phyloP scores from a whole-genome alignment of 768 basidiomycete species.

The Russula emetica region DNA sequence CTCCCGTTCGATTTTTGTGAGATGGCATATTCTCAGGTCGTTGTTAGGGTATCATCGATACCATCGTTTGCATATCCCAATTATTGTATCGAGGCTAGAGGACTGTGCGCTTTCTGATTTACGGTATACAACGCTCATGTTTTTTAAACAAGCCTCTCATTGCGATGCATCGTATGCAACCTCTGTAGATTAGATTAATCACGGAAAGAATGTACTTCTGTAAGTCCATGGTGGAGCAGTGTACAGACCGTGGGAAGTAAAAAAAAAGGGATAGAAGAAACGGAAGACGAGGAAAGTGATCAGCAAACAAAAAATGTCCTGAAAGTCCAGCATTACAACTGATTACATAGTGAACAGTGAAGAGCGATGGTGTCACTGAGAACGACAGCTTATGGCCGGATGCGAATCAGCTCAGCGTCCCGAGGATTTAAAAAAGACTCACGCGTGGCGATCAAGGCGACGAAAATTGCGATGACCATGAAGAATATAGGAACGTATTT shows the following conservation, averaged over 20 bases:
- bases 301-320: constrained; percentile 15
- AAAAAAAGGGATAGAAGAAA: not conserved
- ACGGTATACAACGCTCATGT: not conserved
- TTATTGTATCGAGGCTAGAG: not conserved
- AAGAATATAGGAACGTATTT: constrained; percentile 81
- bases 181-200: constrained; percentile 12
- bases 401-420: constrained; percentile 6
- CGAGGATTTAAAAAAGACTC: constrained; percentile 35
- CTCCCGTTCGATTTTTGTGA: not conserved
- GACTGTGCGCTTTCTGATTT: not conserved
- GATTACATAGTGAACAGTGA: constrained; percentile 64
- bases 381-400: constrained; percentile 45
- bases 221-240: constrained; percentile 16
- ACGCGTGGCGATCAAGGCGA: constrained; percentile 75
- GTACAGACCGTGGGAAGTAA: not conserved
- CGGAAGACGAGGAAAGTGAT: not conserved
- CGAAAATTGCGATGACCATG: constrained; percentile 61
- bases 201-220: constrained; percentile 1
- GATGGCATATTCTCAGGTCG: not conserved
- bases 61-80: not conserved
- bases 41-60: not conserved
- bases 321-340: constrained; percentile 43
- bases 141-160: not conserved
- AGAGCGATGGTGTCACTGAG: constrained; percentile 59
- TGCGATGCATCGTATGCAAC: constrained; percentile 6